Evolutionary conservation across 2,329 filamentous ascomycete genomes (phyloP).

Genomic region (Aspergillus chevalieri): DNA sequence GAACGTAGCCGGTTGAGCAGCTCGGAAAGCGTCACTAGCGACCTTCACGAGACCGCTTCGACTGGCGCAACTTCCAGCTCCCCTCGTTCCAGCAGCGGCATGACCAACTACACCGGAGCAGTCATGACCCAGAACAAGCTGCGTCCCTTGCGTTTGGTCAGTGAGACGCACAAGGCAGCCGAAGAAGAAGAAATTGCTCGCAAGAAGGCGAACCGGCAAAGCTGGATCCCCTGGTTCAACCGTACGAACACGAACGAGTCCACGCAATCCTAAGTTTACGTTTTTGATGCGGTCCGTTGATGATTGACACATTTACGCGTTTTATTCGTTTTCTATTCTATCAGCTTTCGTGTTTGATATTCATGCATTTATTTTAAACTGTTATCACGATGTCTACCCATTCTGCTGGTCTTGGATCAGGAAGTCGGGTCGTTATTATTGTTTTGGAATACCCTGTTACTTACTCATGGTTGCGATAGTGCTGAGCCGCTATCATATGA

Average conservation of each 20-base stretch:
- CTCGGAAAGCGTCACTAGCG: conserved; percentile 54
- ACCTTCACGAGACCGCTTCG: conserved; percentile 41
- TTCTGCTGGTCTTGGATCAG: no score
- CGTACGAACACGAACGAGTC: conserved; percentile 26
- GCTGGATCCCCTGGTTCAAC: conserved; percentile 45
- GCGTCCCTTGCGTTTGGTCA: conserved; percentile 74
- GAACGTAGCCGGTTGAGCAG: conserved; percentile 55
- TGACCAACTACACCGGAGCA: conserved; percentile 63
- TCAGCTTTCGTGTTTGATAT: neutral
- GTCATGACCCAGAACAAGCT: conserved; percentile 65
- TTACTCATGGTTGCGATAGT: conserved; percentile 7
- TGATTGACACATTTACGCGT: neutral
- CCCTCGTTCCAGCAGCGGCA: conserved; percentile 59
- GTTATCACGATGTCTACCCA: neutral
- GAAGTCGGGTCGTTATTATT: conserved; percentile 3
- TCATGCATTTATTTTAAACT: neutral
- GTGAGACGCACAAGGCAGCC: conserved; percentile 33
- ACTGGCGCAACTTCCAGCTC: conserved; percentile 47
- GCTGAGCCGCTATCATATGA: conserved; percentile 1
- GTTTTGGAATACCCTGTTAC: conserved; percentile 13
- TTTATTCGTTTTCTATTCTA: conserved; percentile 4
- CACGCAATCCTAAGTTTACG: conserved; percentile 6
- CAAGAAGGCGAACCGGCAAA: conserved; percentile 41
- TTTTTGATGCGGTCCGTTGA: neutral
- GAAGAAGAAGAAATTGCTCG: conserved; percentile 40